Conservation (phyloP, 2,329 filamentous ascomycete genomes). For the Cladosporium oxysporum region DNA sequence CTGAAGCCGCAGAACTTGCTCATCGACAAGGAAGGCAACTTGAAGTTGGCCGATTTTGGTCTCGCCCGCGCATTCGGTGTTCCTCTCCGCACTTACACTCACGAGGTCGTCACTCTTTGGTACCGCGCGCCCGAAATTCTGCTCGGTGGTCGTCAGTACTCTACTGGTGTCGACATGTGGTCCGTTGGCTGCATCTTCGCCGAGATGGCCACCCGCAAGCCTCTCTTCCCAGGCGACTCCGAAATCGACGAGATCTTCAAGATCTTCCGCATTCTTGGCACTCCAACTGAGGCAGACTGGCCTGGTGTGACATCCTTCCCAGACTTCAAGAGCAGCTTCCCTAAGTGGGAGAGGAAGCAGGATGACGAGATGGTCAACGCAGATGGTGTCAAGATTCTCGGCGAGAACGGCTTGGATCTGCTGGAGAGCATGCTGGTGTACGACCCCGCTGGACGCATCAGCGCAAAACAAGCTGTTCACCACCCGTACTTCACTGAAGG, state of each 20-base stretch:
- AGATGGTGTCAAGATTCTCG: slow-evolving; percentile 54
- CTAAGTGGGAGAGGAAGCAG: slow-evolving; percentile 80
- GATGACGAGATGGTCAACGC: slow-evolving; percentile 66
- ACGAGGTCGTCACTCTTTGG: slow-evolving; percentile 94
- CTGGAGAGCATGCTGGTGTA: slow-evolving; percentile 75
- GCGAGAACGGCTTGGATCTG: slow-evolving; percentile 70
- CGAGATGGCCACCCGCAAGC: slow-evolving; percentile 93
- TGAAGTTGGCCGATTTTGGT: slow-evolving; percentile 90
- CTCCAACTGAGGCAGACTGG: slow-evolving; percentile 79
- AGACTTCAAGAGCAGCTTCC: slow-evolving; percentile 89
- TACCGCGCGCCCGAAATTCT: slow-evolving; percentile 90
- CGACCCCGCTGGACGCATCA: slow-evolving; percentile 83
- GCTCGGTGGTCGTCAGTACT: slow-evolving; percentile 87
- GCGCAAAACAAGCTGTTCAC: slow-evolving; percentile 80
- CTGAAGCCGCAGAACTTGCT: slow-evolving; percentile 89
- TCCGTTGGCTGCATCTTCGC: slow-evolving; percentile 92
- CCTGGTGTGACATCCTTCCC: slow-evolving; percentile 92
- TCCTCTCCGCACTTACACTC: slow-evolving; percentile 85
- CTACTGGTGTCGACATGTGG: slow-evolving; percentile 95
- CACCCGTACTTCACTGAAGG: slow-evolving; percentile 72
- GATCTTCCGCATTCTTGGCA: slow-evolving; percentile 81
- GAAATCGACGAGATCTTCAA: slow-evolving; percentile 96
- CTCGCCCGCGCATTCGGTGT: slow-evolving; percentile 88
- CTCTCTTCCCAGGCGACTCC: slow-evolving; percentile 87
- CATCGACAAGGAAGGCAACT: slow-evolving; percentile 81